These are phyloP conservation scores for Cenchrus purpureus DNA, from an alignment of 176 grass and related monocot genomes.

Conservation along the genomic window DNA sequence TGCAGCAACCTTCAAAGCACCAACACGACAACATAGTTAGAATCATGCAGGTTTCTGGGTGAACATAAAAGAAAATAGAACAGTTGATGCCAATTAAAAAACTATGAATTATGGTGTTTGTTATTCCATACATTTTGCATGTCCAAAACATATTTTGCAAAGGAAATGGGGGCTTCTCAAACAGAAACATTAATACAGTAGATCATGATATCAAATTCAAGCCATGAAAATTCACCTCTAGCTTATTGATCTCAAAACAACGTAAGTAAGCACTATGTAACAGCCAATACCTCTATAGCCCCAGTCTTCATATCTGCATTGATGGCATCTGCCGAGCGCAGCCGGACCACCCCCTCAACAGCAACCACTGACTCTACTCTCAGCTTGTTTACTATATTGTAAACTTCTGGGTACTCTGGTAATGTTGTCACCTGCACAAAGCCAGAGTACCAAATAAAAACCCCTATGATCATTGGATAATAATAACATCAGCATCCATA, in stretches of 20 bases:
- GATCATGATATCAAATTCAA: constrained; percentile 8
- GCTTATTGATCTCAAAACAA: background rate
- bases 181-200: background rate
- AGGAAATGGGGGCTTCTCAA: constrained; percentile 17
- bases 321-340: constrained; percentile 64
- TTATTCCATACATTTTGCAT: constrained; percentile 4
- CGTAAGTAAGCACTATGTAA: background rate
- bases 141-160: background rate
- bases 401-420: constrained; percentile 76
- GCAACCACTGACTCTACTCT: constrained; percentile 89
- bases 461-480: constrained; percentile 8
- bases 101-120: background rate
- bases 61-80: background rate
- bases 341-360: constrained; percentile 68
- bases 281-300: constrained; percentile 71
- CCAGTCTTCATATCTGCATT: constrained; percentile 96
- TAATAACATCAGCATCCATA: constrained; percentile 8
- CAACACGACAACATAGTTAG: constrained; percentile 26
- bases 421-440: constrained; percentile 70
- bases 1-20: constrained; percentile 64
- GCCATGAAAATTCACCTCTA: constrained; percentile 1
- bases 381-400: constrained; percentile 70
- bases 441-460: background rate
- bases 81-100: background rate
- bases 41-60: background rate